phyloP scores from a whole-genome alignment of 306 rosid species.

The Trifolium pratense region DNA sequence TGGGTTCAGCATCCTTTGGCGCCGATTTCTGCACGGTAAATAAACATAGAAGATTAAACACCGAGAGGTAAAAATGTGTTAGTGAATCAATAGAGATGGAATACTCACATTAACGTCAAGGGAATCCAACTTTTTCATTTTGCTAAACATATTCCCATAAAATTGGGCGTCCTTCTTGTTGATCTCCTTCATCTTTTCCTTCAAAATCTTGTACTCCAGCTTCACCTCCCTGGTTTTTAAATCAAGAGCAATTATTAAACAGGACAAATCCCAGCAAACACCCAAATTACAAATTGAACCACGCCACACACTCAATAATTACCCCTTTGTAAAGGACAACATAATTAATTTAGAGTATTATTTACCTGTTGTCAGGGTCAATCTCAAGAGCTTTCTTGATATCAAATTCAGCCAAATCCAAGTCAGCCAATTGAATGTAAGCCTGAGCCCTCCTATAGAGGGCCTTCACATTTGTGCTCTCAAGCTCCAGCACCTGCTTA shows the following conservation, averaged over 20 bases:
- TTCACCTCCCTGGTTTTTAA: slow-evolving; percentile 70
- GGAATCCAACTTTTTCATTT: slow-evolving; percentile 56
- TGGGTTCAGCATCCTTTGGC: slow-evolving; percentile 28
- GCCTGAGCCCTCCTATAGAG: slow-evolving; percentile 95
- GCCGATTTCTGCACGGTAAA: slow-evolving; percentile 23
- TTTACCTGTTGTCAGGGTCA: slow-evolving; percentile 82
- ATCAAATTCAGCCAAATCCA: slow-evolving; percentile 90
- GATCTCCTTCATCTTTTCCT: slow-evolving; percentile 79
- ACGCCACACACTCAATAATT: not conserved
- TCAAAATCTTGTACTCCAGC: slow-evolving; percentile 74
- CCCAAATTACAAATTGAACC: not conserved
- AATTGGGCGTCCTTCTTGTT: slow-evolving; percentile 75
- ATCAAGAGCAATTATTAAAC: not conserved
- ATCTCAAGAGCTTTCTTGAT: slow-evolving; percentile 93
- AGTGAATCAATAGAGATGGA: not conserved
- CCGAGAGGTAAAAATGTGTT: not conserved
- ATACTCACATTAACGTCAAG: slow-evolving; percentile 52
- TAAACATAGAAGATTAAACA: not conserved
- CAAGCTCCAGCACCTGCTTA: slow-evolving; percentile 74
- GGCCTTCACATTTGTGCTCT: slow-evolving; percentile 82
- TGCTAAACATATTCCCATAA: slow-evolving; percentile 85
- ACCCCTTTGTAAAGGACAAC: not conserved
- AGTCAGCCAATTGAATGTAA: slow-evolving; percentile 67
- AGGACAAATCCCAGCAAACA: not conserved
- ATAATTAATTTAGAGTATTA: not conserved